Evolutionary conservation across 2,329 filamentous ascomycete genomes (phyloP).

Genomic region (Plenodomus tracheiphilus): DNA sequence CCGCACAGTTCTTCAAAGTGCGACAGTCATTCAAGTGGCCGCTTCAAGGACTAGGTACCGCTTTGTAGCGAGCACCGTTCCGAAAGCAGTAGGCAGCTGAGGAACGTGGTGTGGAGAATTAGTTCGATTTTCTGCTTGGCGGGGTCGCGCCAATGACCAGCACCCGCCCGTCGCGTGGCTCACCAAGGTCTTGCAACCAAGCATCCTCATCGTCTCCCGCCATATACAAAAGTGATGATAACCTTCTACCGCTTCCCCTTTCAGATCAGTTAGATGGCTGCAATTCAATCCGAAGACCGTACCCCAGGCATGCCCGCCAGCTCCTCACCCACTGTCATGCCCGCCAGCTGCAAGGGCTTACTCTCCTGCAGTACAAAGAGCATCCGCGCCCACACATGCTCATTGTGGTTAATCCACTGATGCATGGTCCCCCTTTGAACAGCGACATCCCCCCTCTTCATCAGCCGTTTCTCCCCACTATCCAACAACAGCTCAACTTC

Average conservation of each 20-base stretch:
- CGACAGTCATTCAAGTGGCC: neutral
- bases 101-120: too few relatives aligned
- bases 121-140: neutral
- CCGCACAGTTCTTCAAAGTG: neutral
- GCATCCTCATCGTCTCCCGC: too few relatives aligned
- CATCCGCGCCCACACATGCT: conserved; percentile 42
- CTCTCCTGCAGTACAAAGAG: conserved; percentile 43
- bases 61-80: conserved; percentile 3
- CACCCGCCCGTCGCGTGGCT: neutral
- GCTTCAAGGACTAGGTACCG: conserved; percentile 3
- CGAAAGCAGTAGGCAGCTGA: conserved; percentile 3
- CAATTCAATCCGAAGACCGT: conserved; percentile 35
- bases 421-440: conserved; percentile 48
- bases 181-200: too few relatives aligned
- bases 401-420: conserved; percentile 43
- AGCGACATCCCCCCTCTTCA: conserved; percentile 44
- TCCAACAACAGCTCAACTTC: conserved; percentile 46
- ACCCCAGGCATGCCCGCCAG: conserved; percentile 42
- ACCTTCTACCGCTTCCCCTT: too few relatives aligned
- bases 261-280: too few relatives aligned
- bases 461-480: conserved; percentile 41
- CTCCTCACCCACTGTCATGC: conserved; percentile 37
- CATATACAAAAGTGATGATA: too few relatives aligned
- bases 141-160: neutral
- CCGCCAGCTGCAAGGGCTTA: conserved; percentile 40